These are phyloP conservation scores for Flaveria ramosissima DNA, from an alignment of 129 eudicot genomes.

Conservation along the genomic window DNA sequence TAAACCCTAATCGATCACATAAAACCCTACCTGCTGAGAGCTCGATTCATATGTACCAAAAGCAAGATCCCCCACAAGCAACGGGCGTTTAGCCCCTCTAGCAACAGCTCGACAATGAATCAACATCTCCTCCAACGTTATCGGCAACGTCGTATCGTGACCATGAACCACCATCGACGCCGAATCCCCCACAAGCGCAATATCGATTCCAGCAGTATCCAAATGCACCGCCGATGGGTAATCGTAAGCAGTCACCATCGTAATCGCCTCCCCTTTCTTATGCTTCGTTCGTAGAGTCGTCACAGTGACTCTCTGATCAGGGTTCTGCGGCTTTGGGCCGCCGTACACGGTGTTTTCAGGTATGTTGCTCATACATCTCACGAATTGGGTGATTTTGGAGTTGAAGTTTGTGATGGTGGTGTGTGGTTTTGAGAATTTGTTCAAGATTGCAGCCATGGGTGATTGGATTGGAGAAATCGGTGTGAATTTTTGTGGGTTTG, in stretches of 20 bases:
- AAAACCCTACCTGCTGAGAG: slow-evolving; percentile 55
- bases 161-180: slow-evolving; percentile 99
- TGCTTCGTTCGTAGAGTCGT: slow-evolving; percentile 63
- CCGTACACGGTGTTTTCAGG: slow-evolving; percentile 96
- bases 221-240: slow-evolving; percentile 96
- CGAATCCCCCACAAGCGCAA: slow-evolving; percentile 90
- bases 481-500: not conserved
- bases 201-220: slow-evolving; percentile 84
- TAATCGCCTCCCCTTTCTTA: slow-evolving; percentile 62
- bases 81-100: slow-evolving; percentile 82
- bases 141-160: slow-evolving; percentile 92
- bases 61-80: slow-evolving; percentile 91
- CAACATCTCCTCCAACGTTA: slow-evolving; percentile 84
- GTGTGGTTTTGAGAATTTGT: slow-evolving; percentile 26
- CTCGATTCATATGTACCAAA: slow-evolving; percentile 92
- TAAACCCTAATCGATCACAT: not conserved
- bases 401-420: slow-evolving; percentile 14
- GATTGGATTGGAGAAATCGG: slow-evolving; percentile 13
- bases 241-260: slow-evolving; percentile 95
- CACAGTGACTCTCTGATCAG: slow-evolving; percentile 64
- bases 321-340: slow-evolving; percentile 86
- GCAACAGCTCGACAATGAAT: slow-evolving; percentile 89
- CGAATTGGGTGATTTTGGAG: slow-evolving; percentile 2
- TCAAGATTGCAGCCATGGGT: slow-evolving; percentile 29
- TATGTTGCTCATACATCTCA: slow-evolving; percentile 69